Evolutionary conservation across 2,329 filamentous ascomycete genomes (phyloP), one percentile per base, ranked within the genome.

Genomic region (Apiospora sp.): DNA sequence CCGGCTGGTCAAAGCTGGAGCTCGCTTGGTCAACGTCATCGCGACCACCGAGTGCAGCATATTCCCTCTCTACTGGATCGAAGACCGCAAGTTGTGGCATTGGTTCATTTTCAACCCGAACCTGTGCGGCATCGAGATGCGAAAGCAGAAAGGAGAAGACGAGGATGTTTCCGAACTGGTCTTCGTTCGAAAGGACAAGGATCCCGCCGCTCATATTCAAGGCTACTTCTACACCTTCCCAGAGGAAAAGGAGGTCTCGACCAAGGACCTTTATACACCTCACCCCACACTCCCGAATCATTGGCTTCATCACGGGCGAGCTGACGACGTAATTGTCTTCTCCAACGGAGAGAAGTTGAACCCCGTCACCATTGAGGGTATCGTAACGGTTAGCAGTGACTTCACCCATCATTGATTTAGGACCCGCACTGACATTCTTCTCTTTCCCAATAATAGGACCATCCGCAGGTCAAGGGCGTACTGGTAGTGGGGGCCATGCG

Each of bases 261-360:
- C 83, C 8, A 84, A 83, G 51, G 87, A 88, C 71, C 74, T 88
- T 22, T 87, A 82, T 76, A 80, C 76, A 48, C 79, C 75, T 14
- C 84, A 86, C 69, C 84, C 84, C 0, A 81, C 80, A 0, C 71
- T 82, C 3, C 79, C 80, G 0, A 74, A 84, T 54, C 78, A 83
- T 73, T 86, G 83, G 83, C 75, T 78, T 5, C 82, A 83, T 41
- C 75, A 78, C 30, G 83, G 83, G 1, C 79, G 83, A 2, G 78
- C 78, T 0, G 86, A 88, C 72, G 84, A 86, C 73, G 79, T 88
- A 64, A 84, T 88, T 22, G 86, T 88, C 19, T 83, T 89, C 48
- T 84, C 83, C 1, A 87, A 85, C 67, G 86, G 86, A 41, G 85
- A 87, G 78, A 88, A 88, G 76, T 75, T 88, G 8, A 88, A 89